Evolutionary conservation across 352 stramenopile species (phyloP), one percentile per base, ranked within the genome.

Genomic region (Phytophthora idaei): DNA sequence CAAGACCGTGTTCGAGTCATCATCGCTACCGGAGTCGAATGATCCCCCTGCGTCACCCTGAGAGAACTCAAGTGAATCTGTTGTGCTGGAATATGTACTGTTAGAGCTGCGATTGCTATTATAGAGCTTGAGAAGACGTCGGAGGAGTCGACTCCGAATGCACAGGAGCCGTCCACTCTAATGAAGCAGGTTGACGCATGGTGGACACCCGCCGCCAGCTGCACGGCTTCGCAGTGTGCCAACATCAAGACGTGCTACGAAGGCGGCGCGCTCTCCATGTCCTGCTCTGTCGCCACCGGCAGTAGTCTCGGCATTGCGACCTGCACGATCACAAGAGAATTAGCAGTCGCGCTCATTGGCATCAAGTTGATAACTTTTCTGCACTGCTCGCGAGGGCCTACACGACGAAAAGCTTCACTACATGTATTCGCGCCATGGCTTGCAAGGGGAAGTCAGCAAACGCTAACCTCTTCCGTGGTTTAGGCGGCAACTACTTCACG

Each of bases 1-100:
- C 31, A 88, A 60, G n/a, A 69, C 80, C 62, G 83, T 83, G 65
- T 83, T 71, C 0, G 61, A 83, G 15, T 51, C 46, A 11, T 51
- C 46, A 11, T 17, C 63, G 17, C 39, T 64, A 42, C 53, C 45
- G 0, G 27, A 50, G 29, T 69, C 56, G 15, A 63, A 56, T 29
- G 47, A 42, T 9, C 14, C 37, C 11, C 31, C 28, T 7, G 53
- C 28, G 17, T 14, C 56, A 14, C 46, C 44, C 1, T 42, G 42
- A 27, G 32, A 45, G 4, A 17, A 25, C 10, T 12, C 36, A 11
- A 15, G 27, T 31, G 37, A 27, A 48, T 25, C 36, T 9, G 52
- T 28, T 9, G 52, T 58, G 14, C n/a, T 29, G 25, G 8, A 37
- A 5, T 8, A 14, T 17, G 12, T 11, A 17, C 54, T 70, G 21